Conservation (phyloP, 768 basidiomycete species). For the Russula ochroleuca region DNA sequence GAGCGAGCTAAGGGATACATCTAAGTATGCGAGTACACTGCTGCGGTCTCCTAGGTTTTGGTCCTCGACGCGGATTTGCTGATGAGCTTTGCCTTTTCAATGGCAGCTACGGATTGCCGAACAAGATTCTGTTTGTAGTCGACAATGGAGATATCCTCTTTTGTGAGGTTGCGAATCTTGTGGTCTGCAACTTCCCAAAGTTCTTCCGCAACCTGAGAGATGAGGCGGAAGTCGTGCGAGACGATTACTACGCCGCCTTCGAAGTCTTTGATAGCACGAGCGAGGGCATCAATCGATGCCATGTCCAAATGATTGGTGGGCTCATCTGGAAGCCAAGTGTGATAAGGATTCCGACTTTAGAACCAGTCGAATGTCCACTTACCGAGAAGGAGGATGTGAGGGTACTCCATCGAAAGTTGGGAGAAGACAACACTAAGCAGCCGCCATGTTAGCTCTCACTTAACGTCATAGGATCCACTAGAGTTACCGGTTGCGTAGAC, state of each 20-base stretch:
- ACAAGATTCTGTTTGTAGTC: constrained; percentile 90
- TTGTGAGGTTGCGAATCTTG: constrained; percentile 89
- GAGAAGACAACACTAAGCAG: constrained; percentile 82
- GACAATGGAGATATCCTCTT: constrained; percentile 83
- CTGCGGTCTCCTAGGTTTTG: constrained; percentile 44
- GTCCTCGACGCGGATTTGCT: constrained; percentile 75
- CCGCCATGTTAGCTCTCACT: constrained; percentile 19
- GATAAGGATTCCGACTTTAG: constrained; percentile 11
- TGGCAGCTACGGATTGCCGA: constrained; percentile 75
- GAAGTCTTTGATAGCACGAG: constrained; percentile 92
- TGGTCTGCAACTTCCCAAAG: constrained; percentile 98
- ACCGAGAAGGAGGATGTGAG: constrained; percentile 88
- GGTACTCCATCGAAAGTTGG: constrained; percentile 95
- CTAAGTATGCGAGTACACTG: not conserved
- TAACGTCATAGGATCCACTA: constrained; percentile 18
- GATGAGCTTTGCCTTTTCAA: constrained; percentile 92
- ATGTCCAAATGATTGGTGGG: constrained; percentile 98
- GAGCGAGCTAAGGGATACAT: constrained; percentile 18
- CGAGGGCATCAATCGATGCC: constrained; percentile 96
- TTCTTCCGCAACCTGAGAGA: constrained; percentile 96
- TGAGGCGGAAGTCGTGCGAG: constrained; percentile 98
- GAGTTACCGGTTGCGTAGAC: constrained; percentile 85
- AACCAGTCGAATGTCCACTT: constrained; percentile 28
- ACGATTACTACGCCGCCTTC: constrained; percentile 99
- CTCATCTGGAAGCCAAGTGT: constrained; percentile 52